Conservation (phyloP, 1,139 yeast genomes). For the Yamadazyma mexicana region DNA sequence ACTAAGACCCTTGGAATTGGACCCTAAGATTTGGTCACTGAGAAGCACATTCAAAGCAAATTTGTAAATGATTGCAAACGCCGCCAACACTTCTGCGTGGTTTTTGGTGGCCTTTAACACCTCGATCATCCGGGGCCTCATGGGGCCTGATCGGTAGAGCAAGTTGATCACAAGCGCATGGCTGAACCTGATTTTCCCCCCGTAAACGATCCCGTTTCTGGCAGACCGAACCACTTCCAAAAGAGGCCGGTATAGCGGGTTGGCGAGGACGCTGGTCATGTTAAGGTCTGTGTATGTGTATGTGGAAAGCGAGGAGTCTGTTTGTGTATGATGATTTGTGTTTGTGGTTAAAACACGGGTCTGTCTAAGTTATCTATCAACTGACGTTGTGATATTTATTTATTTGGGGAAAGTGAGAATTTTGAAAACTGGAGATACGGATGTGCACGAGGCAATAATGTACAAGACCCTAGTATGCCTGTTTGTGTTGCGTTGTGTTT, state of each 20-base stretch:
- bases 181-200: constrained; percentile 70
- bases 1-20: constrained; percentile 24
- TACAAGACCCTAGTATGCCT: neutral
- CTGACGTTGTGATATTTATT: neutral
- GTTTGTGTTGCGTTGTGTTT: neutral
- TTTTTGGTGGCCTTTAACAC: constrained; percentile 58
- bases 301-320: neutral
- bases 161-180: constrained; percentile 70
- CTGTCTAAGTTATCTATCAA: neutral
- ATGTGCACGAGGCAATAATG: neutral
- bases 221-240: constrained; percentile 42
- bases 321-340: neutral
- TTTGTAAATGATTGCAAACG: constrained; percentile 66
- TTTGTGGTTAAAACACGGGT: neutral
- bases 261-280: constrained; percentile 17
- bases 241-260: constrained; percentile 38
- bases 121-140: constrained; percentile 46
- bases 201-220: constrained; percentile 63
- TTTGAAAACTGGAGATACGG: constrained; percentile 1
- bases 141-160: constrained; percentile 51
- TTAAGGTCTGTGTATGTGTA: neutral
- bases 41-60: constrained; percentile 29
- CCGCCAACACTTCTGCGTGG: constrained; percentile 68
- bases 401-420: constrained; percentile 1
- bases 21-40: constrained; percentile 37